Evolutionary conservation across 257 asterid species (phyloP), one percentile per base, ranked within the genome.

Genomic region (Salvia splendens): DNA sequence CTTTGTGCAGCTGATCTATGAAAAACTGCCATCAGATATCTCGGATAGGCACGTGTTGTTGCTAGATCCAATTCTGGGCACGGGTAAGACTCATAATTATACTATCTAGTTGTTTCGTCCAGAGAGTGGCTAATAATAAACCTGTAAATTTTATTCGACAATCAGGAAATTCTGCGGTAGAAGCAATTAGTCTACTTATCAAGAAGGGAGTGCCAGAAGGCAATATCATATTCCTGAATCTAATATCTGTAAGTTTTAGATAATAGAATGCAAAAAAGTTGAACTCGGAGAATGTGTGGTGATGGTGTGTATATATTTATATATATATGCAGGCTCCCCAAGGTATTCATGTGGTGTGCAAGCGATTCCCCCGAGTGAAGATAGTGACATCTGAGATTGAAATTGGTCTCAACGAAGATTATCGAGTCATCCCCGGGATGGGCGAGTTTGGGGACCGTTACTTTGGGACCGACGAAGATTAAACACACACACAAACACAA

Each of bases 331-430:
- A 92, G 98, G 98, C 98, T 67, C 99, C 99, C 74, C 95, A 94
- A 78, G 99, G 99, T 62, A 91, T 91, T 15, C 97, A 91, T 72
- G 86, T 84, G 77, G 99, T 94, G 16, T 91, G 97, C 82, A 91
- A 83, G 76, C 87, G 76, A 40, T 94, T 94, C 79, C 99, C 97
- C 12, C 82, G 96, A 71, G 64, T 94, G 36, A 91, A 94, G 87
- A 94, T 94, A 6, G 99, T 94, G 87, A 94, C 99, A 17, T 94
- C 99, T 56, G 99, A 94, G 95, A 94, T 94, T 56, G 99, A 94
- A 82, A 78, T 68, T 3, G 99, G 97, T 36, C 56, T 94, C 73
- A 94, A 91, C 42, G 84, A 84, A 17, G 96, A 94, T 68, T 91
- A 74, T 59, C 96, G 96, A 0, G 97, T 94, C 12, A 82, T 91